Evolutionary conservation across 129 eudicot genomes (phyloP).

Genomic region (Logfia minima): DNA sequence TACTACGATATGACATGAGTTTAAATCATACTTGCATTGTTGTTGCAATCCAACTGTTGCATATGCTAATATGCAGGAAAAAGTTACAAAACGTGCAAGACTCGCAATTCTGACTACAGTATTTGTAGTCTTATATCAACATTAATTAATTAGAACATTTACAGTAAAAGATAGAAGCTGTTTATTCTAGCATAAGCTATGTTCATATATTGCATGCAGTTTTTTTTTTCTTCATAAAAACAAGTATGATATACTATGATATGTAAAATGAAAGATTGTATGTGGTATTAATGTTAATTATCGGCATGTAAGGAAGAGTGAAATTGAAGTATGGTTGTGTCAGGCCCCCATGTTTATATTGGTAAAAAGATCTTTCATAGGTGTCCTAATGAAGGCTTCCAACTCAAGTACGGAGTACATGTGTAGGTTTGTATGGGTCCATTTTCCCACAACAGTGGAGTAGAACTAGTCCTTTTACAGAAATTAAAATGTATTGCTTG

Average conservation of each 20-base stretch:
- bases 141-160: not conserved
- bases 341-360: slow-evolving; percentile 25
- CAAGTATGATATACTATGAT: not conserved
- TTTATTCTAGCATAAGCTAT: not conserved
- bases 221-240: no score
- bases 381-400: slow-evolving; percentile 22
- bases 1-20: not conserved
- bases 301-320: slow-evolving; percentile 24
- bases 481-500: not conserved
- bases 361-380: not conserved
- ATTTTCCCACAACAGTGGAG: slow-evolving; percentile 24
- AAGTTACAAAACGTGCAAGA: not conserved
- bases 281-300: not conserved
- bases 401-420: slow-evolving; percentile 3
- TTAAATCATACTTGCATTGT: not conserved
- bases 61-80: no score
- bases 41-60: not conserved
- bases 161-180: no score
- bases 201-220: not conserved
- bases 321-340: slow-evolving; percentile 28
- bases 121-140: slow-evolving; percentile 14
- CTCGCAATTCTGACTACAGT: not conserved
- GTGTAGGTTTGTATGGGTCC: slow-evolving; percentile 26
- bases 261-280: not conserved
- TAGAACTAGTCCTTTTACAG: slow-evolving; percentile 14